Evolutionary conservation across 345 rosid species (phyloP).

Genomic region (Gossypium raimondii): DNA sequence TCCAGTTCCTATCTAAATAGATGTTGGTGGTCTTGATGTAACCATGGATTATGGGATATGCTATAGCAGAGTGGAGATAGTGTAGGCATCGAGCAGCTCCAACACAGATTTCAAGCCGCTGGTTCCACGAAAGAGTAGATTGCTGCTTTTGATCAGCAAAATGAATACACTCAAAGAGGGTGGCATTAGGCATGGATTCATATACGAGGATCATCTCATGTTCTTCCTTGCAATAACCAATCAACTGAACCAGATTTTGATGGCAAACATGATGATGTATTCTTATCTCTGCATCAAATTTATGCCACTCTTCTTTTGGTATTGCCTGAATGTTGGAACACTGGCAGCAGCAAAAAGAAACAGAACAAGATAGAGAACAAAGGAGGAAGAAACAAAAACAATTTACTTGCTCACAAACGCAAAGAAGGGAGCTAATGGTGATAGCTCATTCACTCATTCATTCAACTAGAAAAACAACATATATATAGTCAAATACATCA

Average conservation of each 20-base stretch:
- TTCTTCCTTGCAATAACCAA: slow-evolving; percentile 9
- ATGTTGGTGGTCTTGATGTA: slow-evolving; percentile 37
- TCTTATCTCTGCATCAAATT: slow-evolving; percentile 1
- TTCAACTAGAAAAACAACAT: too few species aligned
- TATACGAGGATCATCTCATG: slow-evolving; percentile 15
- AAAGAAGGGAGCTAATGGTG: too few species aligned
- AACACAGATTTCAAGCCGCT: slow-evolving; percentile 32
- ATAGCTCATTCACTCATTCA: too few species aligned
- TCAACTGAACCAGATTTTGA: background rate
- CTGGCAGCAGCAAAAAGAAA: too few species aligned
- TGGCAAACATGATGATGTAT: background rate
- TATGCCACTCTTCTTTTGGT: background rate
- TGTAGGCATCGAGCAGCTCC: slow-evolving; percentile 38
- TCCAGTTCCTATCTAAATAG: slow-evolving; percentile 30
- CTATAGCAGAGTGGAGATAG: slow-evolving; percentile 35
- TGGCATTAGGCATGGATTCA: slow-evolving; percentile 40
- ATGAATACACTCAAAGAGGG: slow-evolving; percentile 30
- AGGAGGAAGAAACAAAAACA: too few species aligned
- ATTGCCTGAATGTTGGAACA: too few species aligned
- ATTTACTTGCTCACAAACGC: too few species aligned
- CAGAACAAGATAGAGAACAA: too few species aligned
- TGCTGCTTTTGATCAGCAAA: slow-evolving; percentile 21
- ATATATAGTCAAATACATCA: too few species aligned
- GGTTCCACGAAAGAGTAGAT: slow-evolving; percentile 38
- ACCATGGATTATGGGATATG: slow-evolving; percentile 30